phyloP scores from a whole-genome alignment of 306 rosid genomes.

The Cicer bijugum region DNA sequence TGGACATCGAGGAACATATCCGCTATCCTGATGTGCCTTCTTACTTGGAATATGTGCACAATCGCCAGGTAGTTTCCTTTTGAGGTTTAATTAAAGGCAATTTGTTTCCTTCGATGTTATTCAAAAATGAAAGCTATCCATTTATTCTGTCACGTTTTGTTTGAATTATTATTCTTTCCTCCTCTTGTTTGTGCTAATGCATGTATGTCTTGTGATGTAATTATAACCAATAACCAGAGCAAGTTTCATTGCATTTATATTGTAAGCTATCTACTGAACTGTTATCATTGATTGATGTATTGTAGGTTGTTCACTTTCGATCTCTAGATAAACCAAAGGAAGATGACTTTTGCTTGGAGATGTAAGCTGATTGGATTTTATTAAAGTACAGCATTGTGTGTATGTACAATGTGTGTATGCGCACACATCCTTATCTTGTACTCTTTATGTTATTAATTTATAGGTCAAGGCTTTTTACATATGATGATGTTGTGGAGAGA shows the following conservation, averaged over 20 bases:
- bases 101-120: constrained; percentile 15
- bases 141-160: constrained; percentile 8
- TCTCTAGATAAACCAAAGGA: constrained; percentile 87
- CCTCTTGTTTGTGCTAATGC: constrained; percentile 9
- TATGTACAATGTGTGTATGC: neutral
- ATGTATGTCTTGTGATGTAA: neutral
- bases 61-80: constrained; percentile 74
- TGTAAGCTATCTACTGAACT: constrained; percentile 23
- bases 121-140: neutral
- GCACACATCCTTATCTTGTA: constrained; percentile 32
- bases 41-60: constrained; percentile 89
- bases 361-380: constrained; percentile 59
- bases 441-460: constrained; percentile 37
- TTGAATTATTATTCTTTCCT: constrained; percentile 1
- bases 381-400: constrained; percentile 32
- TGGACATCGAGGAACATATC: constrained; percentile 55
- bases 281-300: constrained; percentile 38
- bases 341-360: constrained; percentile 80
- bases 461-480: constrained; percentile 86
- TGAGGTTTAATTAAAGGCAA: neutral
- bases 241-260: constrained; percentile 6
- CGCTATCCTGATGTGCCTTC: constrained; percentile 95
- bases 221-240: neutral
- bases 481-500: constrained; percentile 88
- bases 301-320: constrained; percentile 90